phyloP scores from a whole-genome alignment of 1,284 basidiomycete genomes.

The Sphagnurus paluster region DNA sequence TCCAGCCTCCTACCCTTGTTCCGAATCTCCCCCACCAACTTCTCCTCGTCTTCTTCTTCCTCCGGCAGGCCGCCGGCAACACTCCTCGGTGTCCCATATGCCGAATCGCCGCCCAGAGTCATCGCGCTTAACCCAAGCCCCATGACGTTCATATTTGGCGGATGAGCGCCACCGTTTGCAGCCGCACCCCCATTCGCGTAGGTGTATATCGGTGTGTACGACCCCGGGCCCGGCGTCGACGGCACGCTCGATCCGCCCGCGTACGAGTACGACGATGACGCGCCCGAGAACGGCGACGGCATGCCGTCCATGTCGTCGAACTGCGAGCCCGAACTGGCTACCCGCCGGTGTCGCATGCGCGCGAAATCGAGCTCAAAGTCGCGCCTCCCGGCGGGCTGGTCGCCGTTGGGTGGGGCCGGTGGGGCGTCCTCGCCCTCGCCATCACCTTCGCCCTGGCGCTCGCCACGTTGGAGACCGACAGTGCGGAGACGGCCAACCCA shows the following conservation, averaged over 20 bases:
- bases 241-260: conserved; percentile 30
- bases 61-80: conserved; percentile 23
- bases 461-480: conserved; percentile 68
- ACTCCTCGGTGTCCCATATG: conserved; percentile 31
- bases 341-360: conserved; percentile 21
- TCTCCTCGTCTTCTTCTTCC: conserved; percentile 9
- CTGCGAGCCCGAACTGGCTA: conserved; percentile 21
- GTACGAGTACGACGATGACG: conserved; percentile 24
- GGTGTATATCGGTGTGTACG: conserved; percentile 20
- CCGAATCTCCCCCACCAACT: background rate
- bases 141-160: conserved; percentile 24
- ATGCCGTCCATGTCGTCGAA: conserved; percentile 23
- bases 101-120: conserved; percentile 27
- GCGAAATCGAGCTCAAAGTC: conserved; percentile 14
- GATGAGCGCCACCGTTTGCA: conserved; percentile 7
- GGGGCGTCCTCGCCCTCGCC: conserved; percentile 18
- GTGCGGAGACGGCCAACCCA: conserved; percentile 80
- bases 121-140: conserved; percentile 32
- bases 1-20: conserved; percentile 6
- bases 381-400: background rate
- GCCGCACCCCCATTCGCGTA: conserved; percentile 8
- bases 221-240: conserved; percentile 29
- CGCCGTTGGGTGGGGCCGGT: background rate
- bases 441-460: conserved; percentile 23
- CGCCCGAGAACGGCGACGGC: conserved; percentile 24